phyloP scores from a whole-genome alignment of 306 rosid genomes.

The Rosa chinensis region DNA sequence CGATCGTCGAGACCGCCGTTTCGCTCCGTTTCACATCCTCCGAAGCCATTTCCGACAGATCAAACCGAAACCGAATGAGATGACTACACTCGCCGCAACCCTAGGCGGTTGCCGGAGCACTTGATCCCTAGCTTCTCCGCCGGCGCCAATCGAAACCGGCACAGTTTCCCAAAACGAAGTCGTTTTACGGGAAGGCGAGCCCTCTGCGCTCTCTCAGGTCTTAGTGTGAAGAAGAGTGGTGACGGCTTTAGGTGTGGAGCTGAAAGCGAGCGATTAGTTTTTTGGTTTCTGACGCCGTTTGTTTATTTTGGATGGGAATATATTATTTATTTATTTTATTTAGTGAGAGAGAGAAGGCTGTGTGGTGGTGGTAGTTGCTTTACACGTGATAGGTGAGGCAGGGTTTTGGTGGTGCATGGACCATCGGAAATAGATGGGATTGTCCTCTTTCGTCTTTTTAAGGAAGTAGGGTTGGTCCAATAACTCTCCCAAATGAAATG shows the following conservation, averaged over 20 bases:
- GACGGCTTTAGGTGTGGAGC: slow-evolving; percentile 13
- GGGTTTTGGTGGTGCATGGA: background rate
- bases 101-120: slow-evolving; percentile 17
- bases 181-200: slow-evolving; percentile 27
- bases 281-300: slow-evolving; percentile 20
- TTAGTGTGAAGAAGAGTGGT: slow-evolving; percentile 12
- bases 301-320: background rate
- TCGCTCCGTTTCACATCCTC: slow-evolving; percentile 86
- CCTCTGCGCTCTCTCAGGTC: background rate
- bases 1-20: slow-evolving; percentile 78
- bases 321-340: background rate
- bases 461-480: background rate
- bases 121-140: slow-evolving; percentile 4
- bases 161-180: background rate
- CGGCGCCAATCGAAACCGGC: slow-evolving; percentile 20
- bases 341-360: background rate
- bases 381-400: slow-evolving; percentile 10
- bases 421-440: background rate
- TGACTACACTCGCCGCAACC: slow-evolving; percentile 5
- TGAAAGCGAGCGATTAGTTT: background rate
- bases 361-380: background rate
- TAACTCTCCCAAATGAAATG: background rate
- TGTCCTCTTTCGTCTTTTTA: background rate
- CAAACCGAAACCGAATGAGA: background rate
- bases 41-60: slow-evolving; percentile 63